These are phyloP conservation scores for Vanrija sp. DNA, from an alignment of 1,284 basidiomycete genomes.

Conservation along the genomic window DNA sequence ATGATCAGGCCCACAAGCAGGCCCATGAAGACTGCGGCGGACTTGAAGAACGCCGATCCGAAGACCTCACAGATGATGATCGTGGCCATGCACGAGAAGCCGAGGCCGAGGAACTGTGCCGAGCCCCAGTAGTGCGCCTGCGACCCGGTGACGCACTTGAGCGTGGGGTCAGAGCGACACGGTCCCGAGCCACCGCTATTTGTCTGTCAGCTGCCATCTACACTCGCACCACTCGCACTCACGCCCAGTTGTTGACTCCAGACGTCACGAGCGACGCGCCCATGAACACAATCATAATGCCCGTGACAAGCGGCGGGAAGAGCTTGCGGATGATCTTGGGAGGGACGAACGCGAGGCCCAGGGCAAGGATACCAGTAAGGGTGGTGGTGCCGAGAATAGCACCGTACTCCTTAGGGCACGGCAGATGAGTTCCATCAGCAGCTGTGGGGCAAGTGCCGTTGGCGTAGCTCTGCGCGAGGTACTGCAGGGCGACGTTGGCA, in stretches of 20 bases:
- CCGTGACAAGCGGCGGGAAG: slow-evolving; percentile 35
- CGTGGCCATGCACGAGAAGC: slow-evolving; percentile 27
- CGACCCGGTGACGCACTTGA: slow-evolving; percentile 21
- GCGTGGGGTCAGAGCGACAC: slow-evolving; percentile 26
- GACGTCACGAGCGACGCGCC: slow-evolving; percentile 29
- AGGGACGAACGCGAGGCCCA: slow-evolving; percentile 31
- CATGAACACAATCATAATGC: slow-evolving; percentile 35
- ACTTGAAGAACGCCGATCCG: slow-evolving; percentile 37
- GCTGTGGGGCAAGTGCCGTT: slow-evolving; percentile 27
- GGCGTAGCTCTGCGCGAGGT: slow-evolving; percentile 26
- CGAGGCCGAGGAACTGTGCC: slow-evolving; percentile 27
- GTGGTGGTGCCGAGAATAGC: slow-evolving; percentile 31
- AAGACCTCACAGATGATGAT: slow-evolving; percentile 28
- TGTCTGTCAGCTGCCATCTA: too few relatives aligned
- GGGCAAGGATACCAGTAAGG: slow-evolving; percentile 28
- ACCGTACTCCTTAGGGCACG: slow-evolving; percentile 32
- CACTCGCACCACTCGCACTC: background rate
- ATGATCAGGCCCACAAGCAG: slow-evolving; percentile 31
- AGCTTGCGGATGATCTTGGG: slow-evolving; percentile 28
- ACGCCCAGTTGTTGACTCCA: slow-evolving; percentile 36
- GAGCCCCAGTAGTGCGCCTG: slow-evolving; percentile 26
- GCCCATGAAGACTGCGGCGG: slow-evolving; percentile 34
- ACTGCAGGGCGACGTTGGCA: slow-evolving; percentile 29
- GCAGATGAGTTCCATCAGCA: slow-evolving; percentile 27
- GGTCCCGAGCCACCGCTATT: slow-evolving; percentile 23